Evolutionary conservation across 305 asterid species (phyloP).

Genomic region (Solanum aculeatissimum): DNA sequence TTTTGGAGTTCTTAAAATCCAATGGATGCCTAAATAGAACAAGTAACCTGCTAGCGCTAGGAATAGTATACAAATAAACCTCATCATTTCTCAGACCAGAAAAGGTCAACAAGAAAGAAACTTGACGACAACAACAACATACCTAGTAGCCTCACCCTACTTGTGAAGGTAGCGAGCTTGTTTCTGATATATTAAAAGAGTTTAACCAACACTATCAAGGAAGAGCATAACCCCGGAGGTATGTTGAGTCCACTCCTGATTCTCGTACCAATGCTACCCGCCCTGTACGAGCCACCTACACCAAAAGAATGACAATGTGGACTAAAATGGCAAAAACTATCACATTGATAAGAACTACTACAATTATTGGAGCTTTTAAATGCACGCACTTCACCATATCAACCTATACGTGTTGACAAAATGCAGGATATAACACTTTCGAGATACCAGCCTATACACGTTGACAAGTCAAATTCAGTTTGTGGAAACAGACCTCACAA

Average conservation of each 20-base stretch:
- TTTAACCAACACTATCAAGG: constrained; percentile 16
- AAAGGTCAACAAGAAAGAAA: neutral
- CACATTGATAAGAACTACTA: neutral
- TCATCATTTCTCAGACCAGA: neutral
- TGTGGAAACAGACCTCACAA: constrained; percentile 63
- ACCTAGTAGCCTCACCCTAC: neutral
- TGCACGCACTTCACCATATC: neutral
- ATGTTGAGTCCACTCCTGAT: constrained; percentile 79
- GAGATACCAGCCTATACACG: neutral
- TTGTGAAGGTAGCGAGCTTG: neutral
- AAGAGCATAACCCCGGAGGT: constrained; percentile 63
- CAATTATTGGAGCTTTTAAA: neutral
- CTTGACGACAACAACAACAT: neutral
- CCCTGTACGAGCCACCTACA: constrained; percentile 88
- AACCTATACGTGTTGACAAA: neutral
- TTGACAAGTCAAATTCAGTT: neutral
- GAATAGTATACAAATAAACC: neutral
- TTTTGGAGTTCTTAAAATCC: neutral
- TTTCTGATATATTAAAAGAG: neutral
- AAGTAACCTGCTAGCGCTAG: neutral
- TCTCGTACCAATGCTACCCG: constrained; percentile 75
- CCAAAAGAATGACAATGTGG: neutral
- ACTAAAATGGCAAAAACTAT: neutral
- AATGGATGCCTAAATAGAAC: neutral
- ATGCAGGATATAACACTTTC: neutral